These are phyloP conservation scores for Acanthochlamys bracteata DNA, from an alignment of 106 monocot species.

Conservation along the genomic window DNA sequence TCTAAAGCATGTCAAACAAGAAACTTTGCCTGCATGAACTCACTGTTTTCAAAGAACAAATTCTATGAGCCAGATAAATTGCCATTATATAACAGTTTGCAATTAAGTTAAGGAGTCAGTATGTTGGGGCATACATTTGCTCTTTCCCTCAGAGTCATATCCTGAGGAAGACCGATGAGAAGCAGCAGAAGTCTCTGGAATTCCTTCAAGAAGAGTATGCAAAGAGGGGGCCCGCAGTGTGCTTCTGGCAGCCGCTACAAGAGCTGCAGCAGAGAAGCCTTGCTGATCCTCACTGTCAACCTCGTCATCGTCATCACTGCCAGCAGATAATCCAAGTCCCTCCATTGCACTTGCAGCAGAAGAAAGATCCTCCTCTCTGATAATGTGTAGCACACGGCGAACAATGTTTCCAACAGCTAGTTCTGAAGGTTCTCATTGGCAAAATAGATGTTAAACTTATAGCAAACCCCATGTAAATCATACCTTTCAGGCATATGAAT, in stretches of 20 bases:
- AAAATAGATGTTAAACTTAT: too few species aligned
- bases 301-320: slow-evolving; percentile 74
- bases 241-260: slow-evolving; percentile 90
- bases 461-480: too few species aligned
- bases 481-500: too few species aligned
- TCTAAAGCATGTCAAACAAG: too few species aligned
- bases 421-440: slow-evolving; percentile 53
- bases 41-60: too few species aligned
- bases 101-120: background rate
- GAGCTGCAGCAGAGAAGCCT: slow-evolving; percentile 58
- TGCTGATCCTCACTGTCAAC: slow-evolving; percentile 37
- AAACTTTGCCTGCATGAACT: too few species aligned
- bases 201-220: slow-evolving; percentile 89
- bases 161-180: slow-evolving; percentile 57
- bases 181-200: slow-evolving; percentile 35
- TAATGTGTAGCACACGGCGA: slow-evolving; percentile 85
- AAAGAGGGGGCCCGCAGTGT: slow-evolving; percentile 89
- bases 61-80: too few species aligned
- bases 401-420: slow-evolving; percentile 97
- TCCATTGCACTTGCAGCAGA: slow-evolving; percentile 55
- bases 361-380: slow-evolving; percentile 89
- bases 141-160: slow-evolving; percentile 94
- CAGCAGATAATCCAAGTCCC: slow-evolving; percentile 46
- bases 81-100: too few species aligned
- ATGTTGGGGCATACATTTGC: slow-evolving; percentile 52